Percentiles rank a stretch among this genome's conserved stretches.
phyloP scores from a whole-genome alignment of 108 stramenopile genomes.

The Conticribra guillardii region DNA sequence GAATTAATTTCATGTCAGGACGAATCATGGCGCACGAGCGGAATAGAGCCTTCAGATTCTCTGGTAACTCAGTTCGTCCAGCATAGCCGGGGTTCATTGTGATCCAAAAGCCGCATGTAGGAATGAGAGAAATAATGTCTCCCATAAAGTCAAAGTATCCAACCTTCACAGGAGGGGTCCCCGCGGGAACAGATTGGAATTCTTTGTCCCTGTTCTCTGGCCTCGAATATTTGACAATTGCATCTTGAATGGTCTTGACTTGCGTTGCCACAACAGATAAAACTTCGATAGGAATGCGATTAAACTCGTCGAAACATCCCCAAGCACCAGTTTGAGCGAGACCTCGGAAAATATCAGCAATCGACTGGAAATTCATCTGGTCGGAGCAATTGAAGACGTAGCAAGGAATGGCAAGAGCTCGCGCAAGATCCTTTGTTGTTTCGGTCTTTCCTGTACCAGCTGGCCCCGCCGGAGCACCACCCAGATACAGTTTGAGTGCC shows the following conservation, averaged over 20 bases:
- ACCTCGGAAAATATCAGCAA: conserved; percentile 92
- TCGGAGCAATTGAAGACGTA: conserved; percentile 94
- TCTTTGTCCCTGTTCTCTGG: conserved; percentile 82
- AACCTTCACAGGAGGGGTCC: conserved; percentile 86
- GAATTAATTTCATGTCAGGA: conserved; percentile 90
- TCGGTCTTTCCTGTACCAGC: conserved; percentile 93
- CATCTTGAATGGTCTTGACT: conserved; percentile 91
- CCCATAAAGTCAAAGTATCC: conserved; percentile 91
- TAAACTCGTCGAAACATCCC: conserved; percentile 96
- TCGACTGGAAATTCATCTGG: conserved; percentile 94
- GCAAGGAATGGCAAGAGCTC: conserved; percentile 90
- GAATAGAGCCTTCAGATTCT: conserved; percentile 91
- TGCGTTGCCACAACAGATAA: conserved; percentile 93
- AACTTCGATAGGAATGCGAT: conserved; percentile 92
- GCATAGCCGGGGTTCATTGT: conserved; percentile 96
- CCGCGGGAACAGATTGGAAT: conserved; percentile 79
- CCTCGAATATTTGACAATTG: conserved; percentile 82
- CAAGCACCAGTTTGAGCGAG: conserved; percentile 91
- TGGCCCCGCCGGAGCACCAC: conserved; percentile 94
- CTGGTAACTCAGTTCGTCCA: conserved; percentile 89
- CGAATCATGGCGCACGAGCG: conserved; percentile 95
- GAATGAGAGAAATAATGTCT: conserved; percentile 84
- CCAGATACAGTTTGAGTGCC: conserved; percentile 90
- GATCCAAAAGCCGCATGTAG: conserved; percentile 91
- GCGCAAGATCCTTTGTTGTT: conserved; percentile 89